Conservation (phyloP, 352 stramenopile genomes). For the Phytopythium helicoides region DNA sequence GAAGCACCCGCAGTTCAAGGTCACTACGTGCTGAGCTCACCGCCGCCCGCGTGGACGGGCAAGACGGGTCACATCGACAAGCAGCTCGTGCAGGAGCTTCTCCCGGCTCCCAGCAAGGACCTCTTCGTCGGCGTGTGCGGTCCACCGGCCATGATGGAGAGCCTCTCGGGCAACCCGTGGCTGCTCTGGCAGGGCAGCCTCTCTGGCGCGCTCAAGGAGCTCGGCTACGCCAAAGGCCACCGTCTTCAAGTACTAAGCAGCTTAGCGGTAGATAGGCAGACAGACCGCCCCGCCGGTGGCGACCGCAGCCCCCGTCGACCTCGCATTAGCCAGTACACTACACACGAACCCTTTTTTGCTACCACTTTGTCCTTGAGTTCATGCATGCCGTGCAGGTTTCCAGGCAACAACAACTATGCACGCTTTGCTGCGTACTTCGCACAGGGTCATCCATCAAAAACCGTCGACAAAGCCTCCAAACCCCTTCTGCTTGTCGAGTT, state of each 20-base stretch:
- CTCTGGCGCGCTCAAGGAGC: constrained; percentile 66
- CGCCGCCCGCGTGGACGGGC: constrained; percentile 38
- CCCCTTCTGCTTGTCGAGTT: too few species aligned
- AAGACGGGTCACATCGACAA: constrained; percentile 66
- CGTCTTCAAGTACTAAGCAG: constrained; percentile 67
- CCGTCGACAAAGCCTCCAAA: too few species aligned
- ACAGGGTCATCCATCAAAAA: too few species aligned
- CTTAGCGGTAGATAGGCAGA: too few species aligned
- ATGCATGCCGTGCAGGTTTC: too few species aligned
- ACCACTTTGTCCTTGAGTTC: too few species aligned
- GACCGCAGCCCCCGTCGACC: too few species aligned
- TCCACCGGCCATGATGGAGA: constrained; percentile 77
- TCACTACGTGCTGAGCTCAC: constrained; percentile 57
- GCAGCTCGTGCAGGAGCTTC: constrained; percentile 60
- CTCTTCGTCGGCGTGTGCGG: constrained; percentile 78
- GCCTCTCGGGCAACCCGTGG: constrained; percentile 72
- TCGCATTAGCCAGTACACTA: too few species aligned
- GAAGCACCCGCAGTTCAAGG: constrained; percentile 57
- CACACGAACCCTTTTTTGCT: too few species aligned
- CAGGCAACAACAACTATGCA: too few species aligned
- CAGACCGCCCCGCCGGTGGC: too few species aligned
- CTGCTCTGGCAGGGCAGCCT: constrained; percentile 65
- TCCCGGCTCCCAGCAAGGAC: constrained; percentile 58
- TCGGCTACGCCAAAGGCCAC: constrained; percentile 50
- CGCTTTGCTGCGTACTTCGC: too few species aligned